Conservation (phyloP, 257 asterid species). For the Solanum ossicruentum region DNA sequence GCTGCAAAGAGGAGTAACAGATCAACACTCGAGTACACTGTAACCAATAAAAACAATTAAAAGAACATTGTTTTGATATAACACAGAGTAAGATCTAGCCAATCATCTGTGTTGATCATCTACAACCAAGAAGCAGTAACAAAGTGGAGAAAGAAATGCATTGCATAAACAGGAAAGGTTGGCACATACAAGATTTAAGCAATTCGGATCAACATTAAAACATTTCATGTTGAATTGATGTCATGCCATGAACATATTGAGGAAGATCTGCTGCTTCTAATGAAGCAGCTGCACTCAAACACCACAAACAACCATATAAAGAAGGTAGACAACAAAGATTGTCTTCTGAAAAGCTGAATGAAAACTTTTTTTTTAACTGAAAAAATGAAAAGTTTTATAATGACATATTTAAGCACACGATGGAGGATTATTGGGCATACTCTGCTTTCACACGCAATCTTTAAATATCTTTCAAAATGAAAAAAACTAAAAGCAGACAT, state of each 20-base stretch:
- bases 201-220: not conserved
- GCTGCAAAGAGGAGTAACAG: not conserved
- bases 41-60: not conserved
- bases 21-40: not conserved
- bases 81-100: not conserved
- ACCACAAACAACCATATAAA: not conserved
- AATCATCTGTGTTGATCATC: not conserved
- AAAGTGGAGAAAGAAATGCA: not conserved
- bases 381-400: not conserved
- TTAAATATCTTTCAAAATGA: not conserved
- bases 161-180: not conserved
- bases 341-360: not conserved
- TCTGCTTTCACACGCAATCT: not conserved
- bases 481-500: not conserved
- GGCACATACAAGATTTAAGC: not conserved
- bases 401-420: not conserved
- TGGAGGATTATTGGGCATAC: not conserved
- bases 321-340: not conserved
- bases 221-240: not conserved
- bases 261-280: not conserved
- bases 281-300: not conserved
- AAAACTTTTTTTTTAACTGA: not conserved
- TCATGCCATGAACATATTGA: not conserved
- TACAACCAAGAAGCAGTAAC: not conserved
- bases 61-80: not conserved